These are phyloP conservation scores for Salix purpurea DNA, from an alignment of 345 rosid species.

Conservation along the genomic window DNA sequence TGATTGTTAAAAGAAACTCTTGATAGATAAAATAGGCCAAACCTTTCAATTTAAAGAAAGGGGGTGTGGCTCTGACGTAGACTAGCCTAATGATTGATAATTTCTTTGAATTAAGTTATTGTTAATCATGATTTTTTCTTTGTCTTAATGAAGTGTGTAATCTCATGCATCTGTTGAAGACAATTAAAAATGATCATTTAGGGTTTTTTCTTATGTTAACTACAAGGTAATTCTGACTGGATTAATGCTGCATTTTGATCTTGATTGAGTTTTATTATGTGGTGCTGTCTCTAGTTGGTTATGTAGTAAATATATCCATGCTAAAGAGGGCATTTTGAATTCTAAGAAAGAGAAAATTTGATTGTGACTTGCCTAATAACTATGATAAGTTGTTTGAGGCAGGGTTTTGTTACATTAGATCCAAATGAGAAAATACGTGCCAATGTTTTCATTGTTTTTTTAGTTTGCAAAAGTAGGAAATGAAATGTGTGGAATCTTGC, in stretches of 20 bases:
- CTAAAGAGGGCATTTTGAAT: background rate
- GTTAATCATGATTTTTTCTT: background rate
- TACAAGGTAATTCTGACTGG: background rate
- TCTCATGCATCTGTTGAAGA: background rate
- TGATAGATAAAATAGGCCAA: background rate
- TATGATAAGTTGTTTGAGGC: background rate
- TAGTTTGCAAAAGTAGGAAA: background rate
- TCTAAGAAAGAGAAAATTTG: background rate
- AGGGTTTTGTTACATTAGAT: background rate
- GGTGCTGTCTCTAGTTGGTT: background rate
- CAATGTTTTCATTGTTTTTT: background rate
- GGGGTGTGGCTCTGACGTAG: background rate
- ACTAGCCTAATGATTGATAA: background rate
- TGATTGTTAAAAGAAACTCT: background rate
- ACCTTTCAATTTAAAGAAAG: background rate
- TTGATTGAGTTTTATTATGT: too few relatives aligned
- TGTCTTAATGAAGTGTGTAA: background rate
- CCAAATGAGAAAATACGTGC: background rate
- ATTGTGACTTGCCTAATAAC: background rate
- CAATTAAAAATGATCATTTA: background rate
- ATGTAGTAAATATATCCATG: background rate
- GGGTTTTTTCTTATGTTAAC: background rate
- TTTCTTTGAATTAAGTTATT: background rate
- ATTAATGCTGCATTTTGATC: background rate
- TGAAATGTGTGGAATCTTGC: background rate